Evolutionary conservation across 345 rosid genomes (phyloP).

Genomic region (Populus deltoides): DNA sequence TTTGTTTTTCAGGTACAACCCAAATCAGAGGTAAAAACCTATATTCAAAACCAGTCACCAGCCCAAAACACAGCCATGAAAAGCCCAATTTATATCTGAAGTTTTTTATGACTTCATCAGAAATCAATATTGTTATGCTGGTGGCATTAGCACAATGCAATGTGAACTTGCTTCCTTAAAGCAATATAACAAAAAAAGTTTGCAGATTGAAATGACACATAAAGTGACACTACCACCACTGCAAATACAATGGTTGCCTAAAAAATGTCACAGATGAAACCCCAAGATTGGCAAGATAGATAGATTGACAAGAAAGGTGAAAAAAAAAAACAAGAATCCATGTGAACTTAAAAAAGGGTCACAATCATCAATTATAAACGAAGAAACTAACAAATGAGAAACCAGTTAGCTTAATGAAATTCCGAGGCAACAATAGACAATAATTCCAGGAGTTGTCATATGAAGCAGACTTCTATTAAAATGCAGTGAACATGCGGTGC

Average conservation of each 20-base stretch:
- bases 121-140: too few relatives aligned
- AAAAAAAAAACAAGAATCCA: background rate
- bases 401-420: background rate
- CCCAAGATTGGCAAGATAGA: background rate
- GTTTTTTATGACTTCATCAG: too few relatives aligned
- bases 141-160: too few relatives aligned
- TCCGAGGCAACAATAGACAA: background rate
- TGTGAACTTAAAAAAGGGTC: background rate
- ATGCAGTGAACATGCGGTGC: too few relatives aligned
- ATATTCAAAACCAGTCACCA: too few relatives aligned
- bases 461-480: background rate
- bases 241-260: background rate
- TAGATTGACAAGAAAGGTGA: background rate
- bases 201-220: too few relatives aligned
- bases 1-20: too few relatives aligned
- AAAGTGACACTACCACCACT: background rate
- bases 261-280: background rate
- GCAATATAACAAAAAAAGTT: too few relatives aligned
- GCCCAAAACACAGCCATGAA: too few relatives aligned
- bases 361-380: background rate
- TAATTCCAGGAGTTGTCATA: background rate
- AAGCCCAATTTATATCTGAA: too few relatives aligned
- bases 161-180: too few relatives aligned
- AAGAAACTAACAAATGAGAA: background rate
- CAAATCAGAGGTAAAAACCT: too few relatives aligned